Evolutionary conservation across 2,329 filamentous ascomycete species (phyloP).

Genomic region (Cladosporium sp.): DNA sequence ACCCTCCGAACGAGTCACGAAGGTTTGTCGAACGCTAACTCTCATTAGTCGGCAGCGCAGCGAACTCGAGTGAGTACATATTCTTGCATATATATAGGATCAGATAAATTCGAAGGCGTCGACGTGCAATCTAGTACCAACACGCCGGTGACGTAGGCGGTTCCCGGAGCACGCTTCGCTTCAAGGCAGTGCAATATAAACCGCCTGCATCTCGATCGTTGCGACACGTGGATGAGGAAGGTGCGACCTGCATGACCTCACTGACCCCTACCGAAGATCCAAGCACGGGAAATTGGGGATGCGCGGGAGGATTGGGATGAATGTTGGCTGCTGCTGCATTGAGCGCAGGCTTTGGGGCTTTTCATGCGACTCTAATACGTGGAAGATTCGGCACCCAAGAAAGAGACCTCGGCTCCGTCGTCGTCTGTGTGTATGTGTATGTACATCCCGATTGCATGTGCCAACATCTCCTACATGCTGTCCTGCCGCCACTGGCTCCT

Average conservation of each 20-base stretch:
- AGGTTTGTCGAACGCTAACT: not conserved
- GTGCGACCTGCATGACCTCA: slow-evolving; percentile 3
- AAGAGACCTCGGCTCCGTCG: not conserved
- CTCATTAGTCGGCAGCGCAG: not conserved
- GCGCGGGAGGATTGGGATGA: not conserved
- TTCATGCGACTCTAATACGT: slow-evolving; percentile 4
- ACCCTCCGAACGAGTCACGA: not conserved
- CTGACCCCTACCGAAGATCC: not conserved
- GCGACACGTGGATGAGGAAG: slow-evolving; percentile 6
- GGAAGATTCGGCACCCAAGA: not conserved
- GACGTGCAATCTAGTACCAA: not conserved
- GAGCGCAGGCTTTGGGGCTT: not conserved
- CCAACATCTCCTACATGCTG: slow-evolving; percentile 51
- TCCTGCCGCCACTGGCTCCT: slow-evolving; percentile 69
- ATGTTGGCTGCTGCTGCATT: not conserved
- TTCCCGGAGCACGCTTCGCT: not conserved
- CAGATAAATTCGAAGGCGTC: not conserved
- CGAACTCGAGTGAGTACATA: not conserved
- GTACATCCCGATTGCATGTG: not conserved
- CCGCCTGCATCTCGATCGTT: not conserved
- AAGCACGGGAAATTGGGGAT: not conserved
- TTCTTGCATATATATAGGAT: not conserved
- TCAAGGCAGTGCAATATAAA: not conserved
- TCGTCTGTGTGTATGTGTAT: not conserved
- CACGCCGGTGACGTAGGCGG: slow-evolving; percentile 2